These are phyloP conservation scores for Mycena olivaceomarginata DNA, from an alignment of 768 basidiomycete genomes.

Conservation along the genomic window DNA sequence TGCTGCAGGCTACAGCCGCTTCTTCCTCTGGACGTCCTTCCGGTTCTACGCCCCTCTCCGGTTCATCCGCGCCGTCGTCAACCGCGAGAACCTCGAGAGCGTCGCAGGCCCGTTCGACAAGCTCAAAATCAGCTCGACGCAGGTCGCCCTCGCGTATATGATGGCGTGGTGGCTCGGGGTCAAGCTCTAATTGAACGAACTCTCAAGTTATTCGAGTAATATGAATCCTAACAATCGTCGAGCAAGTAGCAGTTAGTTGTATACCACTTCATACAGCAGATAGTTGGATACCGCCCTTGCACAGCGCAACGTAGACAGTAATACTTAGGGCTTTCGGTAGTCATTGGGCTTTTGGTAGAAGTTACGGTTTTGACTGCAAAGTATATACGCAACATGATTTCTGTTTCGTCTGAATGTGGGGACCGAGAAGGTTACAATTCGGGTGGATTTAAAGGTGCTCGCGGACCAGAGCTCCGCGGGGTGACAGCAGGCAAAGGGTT, in stretches of 20 bases:
- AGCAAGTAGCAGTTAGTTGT: too few relatives aligned
- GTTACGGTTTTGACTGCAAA: too few relatives aligned
- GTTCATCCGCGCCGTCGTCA: constrained; percentile 15
- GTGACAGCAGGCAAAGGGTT: too few relatives aligned
- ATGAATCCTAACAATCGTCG: not conserved
- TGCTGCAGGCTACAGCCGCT: constrained; percentile 75
- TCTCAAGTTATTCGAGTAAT: not conserved
- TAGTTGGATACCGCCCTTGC: too few relatives aligned
- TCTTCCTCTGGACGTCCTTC: constrained; percentile 85
- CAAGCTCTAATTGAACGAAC: constrained; percentile 9
- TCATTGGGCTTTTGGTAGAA: not conserved
- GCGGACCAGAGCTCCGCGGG: too few relatives aligned
- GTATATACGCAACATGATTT: too few relatives aligned
- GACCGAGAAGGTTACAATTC: too few relatives aligned
- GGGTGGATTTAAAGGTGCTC: too few relatives aligned
- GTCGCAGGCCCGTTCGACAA: constrained; percentile 42
- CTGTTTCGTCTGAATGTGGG: too few relatives aligned
- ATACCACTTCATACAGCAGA: too few relatives aligned
- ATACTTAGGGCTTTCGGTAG: not conserved
- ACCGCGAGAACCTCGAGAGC: constrained; percentile 35
- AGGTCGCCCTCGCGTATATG: constrained; percentile 37
- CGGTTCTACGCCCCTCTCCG: constrained; percentile 74
- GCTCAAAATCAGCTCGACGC: constrained; percentile 27
- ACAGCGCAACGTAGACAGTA: not conserved
- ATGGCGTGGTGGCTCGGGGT: constrained; percentile 42